These are phyloP conservation scores for Linanthus parryae DNA, from an alignment of 148 eudicot genomes.

Conservation along the genomic window DNA sequence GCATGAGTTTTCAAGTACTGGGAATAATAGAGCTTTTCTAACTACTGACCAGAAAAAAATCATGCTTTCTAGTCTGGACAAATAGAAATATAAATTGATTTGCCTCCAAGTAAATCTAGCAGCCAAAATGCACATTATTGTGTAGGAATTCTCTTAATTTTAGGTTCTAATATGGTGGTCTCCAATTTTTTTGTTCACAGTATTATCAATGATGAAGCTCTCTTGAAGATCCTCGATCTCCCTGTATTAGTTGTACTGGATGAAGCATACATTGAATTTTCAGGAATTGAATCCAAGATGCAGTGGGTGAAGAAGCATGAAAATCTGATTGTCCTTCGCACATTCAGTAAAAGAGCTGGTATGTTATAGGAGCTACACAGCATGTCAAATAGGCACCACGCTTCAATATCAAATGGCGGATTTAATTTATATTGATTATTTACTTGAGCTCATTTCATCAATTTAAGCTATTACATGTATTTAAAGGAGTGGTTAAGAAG, in stretches of 20 bases:
- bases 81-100: no score
- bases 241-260: conserved; percentile 85
- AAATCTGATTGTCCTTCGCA: conserved; percentile 89
- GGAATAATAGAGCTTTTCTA: no score
- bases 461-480: background rate
- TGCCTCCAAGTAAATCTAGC: no score
- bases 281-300: conserved; percentile 82
- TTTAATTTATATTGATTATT: background rate
- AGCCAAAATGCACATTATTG: no score
- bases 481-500: no score
- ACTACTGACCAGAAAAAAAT: no score
- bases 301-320: conserved; percentile 92
- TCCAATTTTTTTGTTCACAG: conserved; percentile 32
- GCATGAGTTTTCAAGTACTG: no score
- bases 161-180: background rate
- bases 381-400: no score
- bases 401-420: background rate
- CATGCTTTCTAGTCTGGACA: no score
- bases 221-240: conserved; percentile 68
- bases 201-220: conserved; percentile 66
- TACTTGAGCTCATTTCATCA: background rate
- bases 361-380: conserved; percentile 12
- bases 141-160: no score
- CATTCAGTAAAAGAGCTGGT: conserved; percentile 98
- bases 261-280: conserved; percentile 94